Evolutionary conservation across 2,329 filamentous ascomycete species (phyloP).

Genomic region (Pseudocercospora crystallina): DNA sequence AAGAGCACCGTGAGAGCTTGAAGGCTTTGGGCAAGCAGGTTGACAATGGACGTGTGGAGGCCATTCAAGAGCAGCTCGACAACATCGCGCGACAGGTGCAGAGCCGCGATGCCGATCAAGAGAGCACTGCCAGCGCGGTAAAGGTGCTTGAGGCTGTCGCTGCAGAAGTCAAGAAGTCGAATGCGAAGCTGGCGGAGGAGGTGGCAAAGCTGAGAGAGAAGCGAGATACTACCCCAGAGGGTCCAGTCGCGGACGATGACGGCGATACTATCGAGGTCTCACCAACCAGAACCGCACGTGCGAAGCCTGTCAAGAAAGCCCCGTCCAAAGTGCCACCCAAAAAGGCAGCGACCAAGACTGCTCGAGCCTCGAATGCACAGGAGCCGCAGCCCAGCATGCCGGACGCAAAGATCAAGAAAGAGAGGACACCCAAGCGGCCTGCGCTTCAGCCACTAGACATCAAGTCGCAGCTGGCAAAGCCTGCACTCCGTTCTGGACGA

Average conservation of each 20-base stretch:
- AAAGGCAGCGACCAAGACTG: not conserved
- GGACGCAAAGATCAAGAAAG: not conserved
- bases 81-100: conserved; percentile 16
- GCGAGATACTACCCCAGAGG: not conserved
- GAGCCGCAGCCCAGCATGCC: not conserved
- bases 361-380: not conserved
- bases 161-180: conserved; percentile 20
- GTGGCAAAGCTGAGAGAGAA: conserved; percentile 12
- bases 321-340: not conserved
- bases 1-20: conserved; percentile 19
- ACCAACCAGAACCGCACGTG: not conserved
- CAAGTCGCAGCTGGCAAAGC: conserved; percentile 12
- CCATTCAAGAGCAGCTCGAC: conserved; percentile 18
- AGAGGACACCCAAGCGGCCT: not conserved
- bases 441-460: conserved; percentile 2
- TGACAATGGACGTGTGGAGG: conserved; percentile 16
- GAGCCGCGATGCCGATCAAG: conserved; percentile 13
- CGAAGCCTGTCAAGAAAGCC: conserved; percentile 5
- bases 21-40: conserved; percentile 16
- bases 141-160: conserved; percentile 20
- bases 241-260: not conserved
- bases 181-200: conserved; percentile 18
- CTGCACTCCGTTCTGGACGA: conserved; percentile 16
- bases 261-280: not conserved
- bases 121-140: conserved; percentile 18